These are phyloP conservation scores for Acidomyces sp. DNA, from an alignment of 495 filamentous ascomycete genomes.

Conservation along the genomic window DNA sequence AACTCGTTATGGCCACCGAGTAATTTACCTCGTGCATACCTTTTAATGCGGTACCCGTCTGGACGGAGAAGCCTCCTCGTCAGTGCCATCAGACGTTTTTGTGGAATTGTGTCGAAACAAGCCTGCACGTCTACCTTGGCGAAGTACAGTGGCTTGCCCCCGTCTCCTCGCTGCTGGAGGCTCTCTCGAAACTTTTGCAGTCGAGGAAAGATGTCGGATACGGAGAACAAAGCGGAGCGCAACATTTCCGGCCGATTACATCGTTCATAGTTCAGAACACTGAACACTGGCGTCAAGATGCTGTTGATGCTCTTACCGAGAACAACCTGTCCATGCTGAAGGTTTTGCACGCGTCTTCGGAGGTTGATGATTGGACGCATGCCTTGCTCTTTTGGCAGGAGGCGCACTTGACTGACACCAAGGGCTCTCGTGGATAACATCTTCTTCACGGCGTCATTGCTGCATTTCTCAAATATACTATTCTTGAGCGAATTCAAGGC, in stretches of 20 bases:
- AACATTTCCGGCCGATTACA: constrained; percentile 46
- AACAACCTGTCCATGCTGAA: constrained; percentile 38
- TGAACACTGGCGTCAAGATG: constrained; percentile 59
- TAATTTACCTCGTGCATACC: constrained; percentile 58
- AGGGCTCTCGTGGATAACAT: constrained; percentile 50
- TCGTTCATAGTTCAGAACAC: constrained; percentile 67
- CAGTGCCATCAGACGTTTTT: constrained; percentile 53
- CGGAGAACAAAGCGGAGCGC: constrained; percentile 65
- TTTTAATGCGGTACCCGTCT: constrained; percentile 55
- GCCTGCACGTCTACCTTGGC: constrained; percentile 84
- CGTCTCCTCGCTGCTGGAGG: constrained; percentile 23
- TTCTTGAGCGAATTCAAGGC: constrained; percentile 54
- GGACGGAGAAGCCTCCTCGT: constrained; percentile 51
- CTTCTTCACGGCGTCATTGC: constrained; percentile 39
- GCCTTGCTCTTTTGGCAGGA: constrained; percentile 60
- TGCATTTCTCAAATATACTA: constrained; percentile 71
- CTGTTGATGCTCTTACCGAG: constrained; percentile 72
- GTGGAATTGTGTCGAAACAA: constrained; percentile 93
- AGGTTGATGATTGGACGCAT: constrained; percentile 82
- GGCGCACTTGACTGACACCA: constrained; percentile 64
- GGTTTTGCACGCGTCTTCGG: constrained; percentile 43
- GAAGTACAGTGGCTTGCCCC: constrained; percentile 50
- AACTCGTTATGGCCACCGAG: constrained; percentile 19
- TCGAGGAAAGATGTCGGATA: constrained; percentile 67
- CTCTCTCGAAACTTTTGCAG: constrained; percentile 53